These are phyloP conservation scores for Geotrichum australiense DNA, from an alignment of 1,139 yeast species.

Conservation along the genomic window DNA sequence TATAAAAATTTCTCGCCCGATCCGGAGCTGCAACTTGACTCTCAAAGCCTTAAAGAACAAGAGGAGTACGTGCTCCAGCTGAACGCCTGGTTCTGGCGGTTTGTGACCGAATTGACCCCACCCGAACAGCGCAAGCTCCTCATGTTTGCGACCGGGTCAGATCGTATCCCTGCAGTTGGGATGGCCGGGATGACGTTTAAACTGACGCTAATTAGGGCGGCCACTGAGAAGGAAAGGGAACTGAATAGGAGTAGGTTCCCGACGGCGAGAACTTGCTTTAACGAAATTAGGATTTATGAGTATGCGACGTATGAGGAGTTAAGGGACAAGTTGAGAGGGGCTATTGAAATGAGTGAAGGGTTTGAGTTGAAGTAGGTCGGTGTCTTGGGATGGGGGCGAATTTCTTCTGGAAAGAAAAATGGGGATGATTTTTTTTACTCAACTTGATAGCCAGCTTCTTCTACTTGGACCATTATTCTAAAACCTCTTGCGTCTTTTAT, in stretches of 20 bases:
- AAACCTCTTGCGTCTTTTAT: too few relatives aligned
- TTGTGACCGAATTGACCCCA: conserved; percentile 39
- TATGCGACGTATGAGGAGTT: conserved; percentile 51
- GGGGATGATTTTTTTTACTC: too few relatives aligned
- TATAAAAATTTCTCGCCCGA: conserved; percentile 47
- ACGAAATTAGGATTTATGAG: conserved; percentile 69
- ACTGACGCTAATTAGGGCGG: conserved; percentile 22
- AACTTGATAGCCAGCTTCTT: too few relatives aligned
- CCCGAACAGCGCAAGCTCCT: conserved; percentile 55
- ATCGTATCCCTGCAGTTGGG: conserved; percentile 89
- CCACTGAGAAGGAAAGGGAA: conserved; percentile 34
- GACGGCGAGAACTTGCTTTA: conserved; percentile 87
- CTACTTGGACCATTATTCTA: too few relatives aligned
- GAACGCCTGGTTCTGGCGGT: conserved; percentile 81
- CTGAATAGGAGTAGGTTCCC: conserved; percentile 44
- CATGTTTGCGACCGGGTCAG: conserved; percentile 82
- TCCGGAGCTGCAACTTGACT: not conserved
- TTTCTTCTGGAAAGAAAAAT: too few relatives aligned
- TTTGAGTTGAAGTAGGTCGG: conserved; percentile 57
- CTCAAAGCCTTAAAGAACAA: not conserved
- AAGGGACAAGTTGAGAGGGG: conserved; percentile 48
- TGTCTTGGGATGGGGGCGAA: too few relatives aligned
- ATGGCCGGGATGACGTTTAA: conserved; percentile 30
- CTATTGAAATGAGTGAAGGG: conserved; percentile 74
- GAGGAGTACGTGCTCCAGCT: conserved; percentile 25